Base-by-base conservation (phyloP, 345 rosid genomes). In the Citrus trifoliata region DNA sequence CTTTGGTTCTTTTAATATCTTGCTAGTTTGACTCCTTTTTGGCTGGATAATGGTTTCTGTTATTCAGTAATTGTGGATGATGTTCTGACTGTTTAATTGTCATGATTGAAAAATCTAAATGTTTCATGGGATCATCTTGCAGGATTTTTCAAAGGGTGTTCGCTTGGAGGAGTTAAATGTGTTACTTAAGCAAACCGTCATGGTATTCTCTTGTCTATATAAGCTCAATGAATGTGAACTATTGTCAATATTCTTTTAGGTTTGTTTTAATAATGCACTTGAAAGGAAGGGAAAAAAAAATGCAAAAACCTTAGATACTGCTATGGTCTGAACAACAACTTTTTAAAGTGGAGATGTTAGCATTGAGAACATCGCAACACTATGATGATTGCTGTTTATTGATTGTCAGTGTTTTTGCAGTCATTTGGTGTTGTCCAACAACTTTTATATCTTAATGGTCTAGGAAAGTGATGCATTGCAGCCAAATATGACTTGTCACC, bases 121-220 rank as follows among this genome's bases (percentile, higher is more conserved):
- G 68, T 55, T 33, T 81, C 60, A 38, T 76, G 72, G 75, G 64
- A 68, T 60, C 46, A 37, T 77, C 59, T 33, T 86, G 80, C 90
- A 95, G 99, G 98, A 95, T 84, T 93, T 91, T 81, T 93, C 98
- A 16, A 93, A 83, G 87, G 98, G 97, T 61, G 76, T 86, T 80
- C 99, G 99, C 79, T 90, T 95, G 90, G 93, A 91, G 87, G 99
- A 95, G 87, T 76, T 95, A 82, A 92, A 93, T 77, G 80, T 92
- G 76, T 85, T 95, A 79, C 96, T 95, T 70, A 89, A 80, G 84
- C 97, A 88, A 84, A 90, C 97, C 38, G 97, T 95, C 76, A 95
- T 95, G 99, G 99, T 93, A 83, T 62, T 84, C 55, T 73, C 80
- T 84, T 77, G 63, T 83, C 76, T 81, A 76, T 48, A 67, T 67